phyloP scores from a whole-genome alignment of 257 asterid genomes.

The Linderniella brevidens region DNA sequence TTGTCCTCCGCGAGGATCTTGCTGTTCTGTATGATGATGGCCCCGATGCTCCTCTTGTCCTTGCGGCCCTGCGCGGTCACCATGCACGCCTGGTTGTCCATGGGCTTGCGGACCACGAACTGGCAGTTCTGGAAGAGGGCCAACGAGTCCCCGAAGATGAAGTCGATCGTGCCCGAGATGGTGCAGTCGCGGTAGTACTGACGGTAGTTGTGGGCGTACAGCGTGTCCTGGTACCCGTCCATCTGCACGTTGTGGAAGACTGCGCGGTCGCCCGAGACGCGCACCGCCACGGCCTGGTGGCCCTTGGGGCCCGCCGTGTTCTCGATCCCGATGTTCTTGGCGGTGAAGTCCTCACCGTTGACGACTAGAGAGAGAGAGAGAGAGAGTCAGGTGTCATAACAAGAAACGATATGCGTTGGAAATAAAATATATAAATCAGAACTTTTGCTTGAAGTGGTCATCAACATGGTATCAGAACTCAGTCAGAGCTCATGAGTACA shows the following conservation, averaged over 20 bases:
- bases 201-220: too few species aligned
- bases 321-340: constrained; percentile 33
- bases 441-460: too few species aligned
- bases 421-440: too few species aligned
- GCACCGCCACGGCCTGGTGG: constrained; percentile 51
- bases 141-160: too few species aligned
- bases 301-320: constrained; percentile 32
- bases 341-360: constrained; percentile 19
- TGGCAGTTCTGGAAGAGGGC: constrained; percentile 45
- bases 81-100: constrained; percentile 17
- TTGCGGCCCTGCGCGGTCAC: constrained; percentile 45
- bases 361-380: constrained; percentile 13
- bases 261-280: constrained; percentile 25
- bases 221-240: constrained; percentile 27
- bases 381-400: too few species aligned
- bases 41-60: constrained; percentile 16
- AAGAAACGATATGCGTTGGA: too few species aligned
- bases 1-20: constrained; percentile 18
- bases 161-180: too few species aligned
- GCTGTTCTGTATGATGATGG: constrained; percentile 25
- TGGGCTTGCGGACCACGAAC: constrained; percentile 32
- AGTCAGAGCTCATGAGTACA: too few species aligned
- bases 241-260: constrained; percentile 28
- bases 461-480: too few species aligned
- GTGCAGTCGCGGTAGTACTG: too few species aligned